Base-by-base conservation (phyloP, 2,329 filamentous ascomycete species). In the Aspergillus pseudotamarii region DNA sequence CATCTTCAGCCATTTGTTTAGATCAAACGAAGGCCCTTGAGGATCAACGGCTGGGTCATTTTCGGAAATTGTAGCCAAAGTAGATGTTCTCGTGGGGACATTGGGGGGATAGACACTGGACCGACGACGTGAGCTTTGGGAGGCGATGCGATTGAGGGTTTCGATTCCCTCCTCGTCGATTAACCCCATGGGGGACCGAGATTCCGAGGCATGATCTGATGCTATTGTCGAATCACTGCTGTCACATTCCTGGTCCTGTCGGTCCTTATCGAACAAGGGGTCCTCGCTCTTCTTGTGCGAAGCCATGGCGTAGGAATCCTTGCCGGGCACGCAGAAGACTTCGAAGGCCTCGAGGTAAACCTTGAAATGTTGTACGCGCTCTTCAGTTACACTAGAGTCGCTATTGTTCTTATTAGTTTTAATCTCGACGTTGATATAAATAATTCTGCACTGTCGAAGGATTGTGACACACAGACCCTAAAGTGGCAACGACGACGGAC, bases 21-120 rank as follows among this genome's bases (percentile, higher is more conserved):
- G 32, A n/a, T 60, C 46, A 28, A 63, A 63, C 2, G 59, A 45
- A 10, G 53, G 32, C 12, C 32, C 28, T 51, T 57, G 41, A 9
- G 61, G 61, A 28, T 63, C 61, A 6, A 63, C 48, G 11, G 26
- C 28, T 6, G 61, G 61, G 5, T 60, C 57, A 28, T 63, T 43
- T 11, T 56, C 59, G 16, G 50, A 34, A 19, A 60, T 56, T 1
- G 50, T 55, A 6, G 19, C 59, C 51, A 60, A 10, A 2, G 51
- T 50, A 12, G 43, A 21, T 3, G 26, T 43, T 28, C 34, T 56
- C 21, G 19, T 56, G 4, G 50, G 50, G 21, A 48, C 46, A 34
- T 38, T 50, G 21, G 46, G 51, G 10, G 59, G 45, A 23, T 56
- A 59, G 56, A 62, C 48, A 34, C 60, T 62, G 1, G 60, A 62